Evolutionary conservation across 129 eudicot species (phyloP), one percentile per base, ranked within the genome.

Genomic region (Chrysanthemum lavandulifolium): DNA sequence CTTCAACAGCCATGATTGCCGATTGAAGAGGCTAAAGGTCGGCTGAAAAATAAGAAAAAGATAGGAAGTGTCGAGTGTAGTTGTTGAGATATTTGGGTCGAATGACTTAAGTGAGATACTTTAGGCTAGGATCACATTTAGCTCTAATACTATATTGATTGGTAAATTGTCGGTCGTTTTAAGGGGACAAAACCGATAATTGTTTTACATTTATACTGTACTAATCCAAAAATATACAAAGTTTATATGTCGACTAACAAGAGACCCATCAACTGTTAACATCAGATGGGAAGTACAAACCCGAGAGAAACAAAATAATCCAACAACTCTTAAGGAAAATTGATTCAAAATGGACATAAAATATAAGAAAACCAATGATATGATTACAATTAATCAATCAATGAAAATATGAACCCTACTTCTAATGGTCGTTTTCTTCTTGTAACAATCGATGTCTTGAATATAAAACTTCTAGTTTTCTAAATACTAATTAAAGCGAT

Each of bases 201-300:
- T 29, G 47, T 40, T 40, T 40, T 6, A 40, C 47, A 40, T 40
- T 40, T 40, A 40, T 40, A 40, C 47, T 7, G 8, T 36, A 36
- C 10, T 40, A 40, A 40, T 40, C 47, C 47, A 40, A 40, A 40
- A 6, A 40, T 40, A 40, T 40, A 2, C 47, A 40, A 8, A 7
- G 47, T 10, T 6, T 40, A 40, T 40, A 6, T 40, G 47, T 40
- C 47, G 10, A 40, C 10, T 40, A 40, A 36, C 43, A 52, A 31
- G 53, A 70, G 18, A 54, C 36, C 60, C 48, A 70, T 31, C 64
- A 33, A 31, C 15, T 53, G 69, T 73, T 61, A 73, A 73, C 69
- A 61, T 73, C 77, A 60, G 21, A 10, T 47, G 50, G 18, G 21
- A 71, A 73, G 50, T 61, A 73, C 77, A 73, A 73, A 73, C 77